Evolutionary conservation across 1,139 yeast genomes (phyloP), one percentile per base, ranked within the genome.

Genomic region (Protomyces macrosporus): DNA sequence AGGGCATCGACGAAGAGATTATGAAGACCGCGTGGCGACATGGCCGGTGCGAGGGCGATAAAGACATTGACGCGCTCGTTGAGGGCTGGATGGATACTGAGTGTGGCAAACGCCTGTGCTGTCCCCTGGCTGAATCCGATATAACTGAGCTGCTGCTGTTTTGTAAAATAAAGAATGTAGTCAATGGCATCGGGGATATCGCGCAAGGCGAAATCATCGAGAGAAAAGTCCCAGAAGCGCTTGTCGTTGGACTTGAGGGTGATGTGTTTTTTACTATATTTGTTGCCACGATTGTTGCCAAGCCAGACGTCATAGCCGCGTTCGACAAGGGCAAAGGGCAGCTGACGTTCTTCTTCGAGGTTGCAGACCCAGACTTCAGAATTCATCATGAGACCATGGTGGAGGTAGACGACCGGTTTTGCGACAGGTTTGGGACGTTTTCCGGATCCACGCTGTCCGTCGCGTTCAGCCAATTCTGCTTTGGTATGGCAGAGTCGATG

Each of bases 81-180:
- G 68, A 91, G 78, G 30, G 81, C 81, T 5, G 88, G 82, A 72
- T 87, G 84, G n/a, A 88, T 78, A 0, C 93, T 83, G 35, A 88
- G 77, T 52, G 90, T 80, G 0, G 96, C 96, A 75, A 90, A 87
- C 50, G 90, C 89, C 74, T 90, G 97, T 0, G 97, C 95, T 1
- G 95, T 86, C 6, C 97, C 97, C 74, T 90, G 97, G 57, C 90
- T 84, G 72, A 90, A 90, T 0, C 97, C 97, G 69, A 90, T 80
- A 71, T 89, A 90, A 0, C 84, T 82, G 55, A 90, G 75, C 23
- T 78, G 72, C 33, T 71, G 67, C 50, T 75, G 75, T 9, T 73
- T 69, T 3, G 87, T 81, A 59, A 78, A 75, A 23, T 76, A 71
- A 55, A 85, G 72, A 45, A 90, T 82, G 72, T 88, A 87, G 68